Evolutionary conservation across 169 alveolate genomes (phyloP).

Genomic region (Theileria luwenshuni): DNA sequence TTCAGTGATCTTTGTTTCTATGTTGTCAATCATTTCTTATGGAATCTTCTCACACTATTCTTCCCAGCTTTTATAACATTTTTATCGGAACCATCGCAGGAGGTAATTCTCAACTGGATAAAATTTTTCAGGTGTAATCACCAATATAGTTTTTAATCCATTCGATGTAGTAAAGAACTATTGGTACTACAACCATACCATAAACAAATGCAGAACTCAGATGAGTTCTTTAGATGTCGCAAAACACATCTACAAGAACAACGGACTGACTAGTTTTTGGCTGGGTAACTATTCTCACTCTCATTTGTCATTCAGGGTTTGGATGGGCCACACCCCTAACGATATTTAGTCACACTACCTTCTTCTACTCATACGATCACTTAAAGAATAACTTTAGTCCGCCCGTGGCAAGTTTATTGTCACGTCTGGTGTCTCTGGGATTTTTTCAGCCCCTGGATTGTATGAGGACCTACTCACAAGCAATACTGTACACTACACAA

Average conservation of each 20-base stretch:
- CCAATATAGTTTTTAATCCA: constrained; percentile 41
- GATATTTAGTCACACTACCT: constrained; percentile 54
- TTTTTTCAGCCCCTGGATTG: constrained; percentile 59
- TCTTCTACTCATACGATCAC: constrained; percentile 38
- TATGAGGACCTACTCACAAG: constrained; percentile 62
- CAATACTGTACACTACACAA: constrained; percentile 29
- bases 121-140: constrained; percentile 34
- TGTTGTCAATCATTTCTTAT: background rate
- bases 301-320: constrained; percentile 4
- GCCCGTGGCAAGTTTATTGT: constrained; percentile 47
- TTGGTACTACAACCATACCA: constrained; percentile 62
- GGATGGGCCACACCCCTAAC: constrained; percentile 34
- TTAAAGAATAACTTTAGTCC: constrained; percentile 36
- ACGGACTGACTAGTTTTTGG: constrained; percentile 45
- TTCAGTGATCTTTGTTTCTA: background rate
- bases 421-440: constrained; percentile 42
- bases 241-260: constrained; percentile 37
- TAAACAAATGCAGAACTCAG: constrained; percentile 17
- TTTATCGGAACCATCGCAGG: constrained; percentile 48
- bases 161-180: constrained; percentile 64
- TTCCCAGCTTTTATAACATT: constrained; percentile 30
- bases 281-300: constrained; percentile 26
- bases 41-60: constrained; percentile 22
- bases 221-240: constrained; percentile 48
- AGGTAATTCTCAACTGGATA: constrained; percentile 11